These are phyloP conservation scores for Rossbeevera mucosa DNA, from an alignment of 768 basidiomycete species.

Conservation along the genomic window DNA sequence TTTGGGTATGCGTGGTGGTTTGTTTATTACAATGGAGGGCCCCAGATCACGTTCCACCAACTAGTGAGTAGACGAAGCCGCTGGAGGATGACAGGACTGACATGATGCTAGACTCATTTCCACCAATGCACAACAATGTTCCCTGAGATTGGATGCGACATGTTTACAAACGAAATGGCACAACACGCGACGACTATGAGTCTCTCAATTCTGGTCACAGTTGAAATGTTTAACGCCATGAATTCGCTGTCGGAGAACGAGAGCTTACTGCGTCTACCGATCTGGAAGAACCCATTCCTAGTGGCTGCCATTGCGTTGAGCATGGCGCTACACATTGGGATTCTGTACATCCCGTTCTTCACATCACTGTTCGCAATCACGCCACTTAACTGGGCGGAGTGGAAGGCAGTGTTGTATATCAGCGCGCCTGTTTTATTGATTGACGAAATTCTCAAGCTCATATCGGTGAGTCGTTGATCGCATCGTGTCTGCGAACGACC, in stretches of 20 bases:
- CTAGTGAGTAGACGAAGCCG: slow-evolving; percentile 54
- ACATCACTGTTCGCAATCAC: slow-evolving; percentile 86
- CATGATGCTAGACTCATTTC: slow-evolving; percentile 75
- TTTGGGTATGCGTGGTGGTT: slow-evolving; percentile 99
- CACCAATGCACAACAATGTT: slow-evolving; percentile 82
- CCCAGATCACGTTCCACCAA: slow-evolving; percentile 90
- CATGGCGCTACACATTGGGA: slow-evolving; percentile 91
- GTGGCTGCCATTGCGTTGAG: slow-evolving; percentile 85
- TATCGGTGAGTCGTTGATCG: slow-evolving; percentile 50
- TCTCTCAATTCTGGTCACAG: slow-evolving; percentile 90
- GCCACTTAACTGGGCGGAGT: slow-evolving; percentile 91
- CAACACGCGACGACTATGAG: slow-evolving; percentile 93
- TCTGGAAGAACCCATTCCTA: slow-evolving; percentile 94
- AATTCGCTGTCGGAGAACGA: slow-evolving; percentile 98
- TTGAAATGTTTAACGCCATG: slow-evolving; percentile 98
- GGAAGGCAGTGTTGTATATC: slow-evolving; percentile 87
- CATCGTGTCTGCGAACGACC: neutral
- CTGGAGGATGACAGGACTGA: slow-evolving; percentile 4
- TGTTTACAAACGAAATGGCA: slow-evolving; percentile 88
- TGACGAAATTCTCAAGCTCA: slow-evolving; percentile 86
- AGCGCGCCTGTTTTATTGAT: slow-evolving; percentile 85
- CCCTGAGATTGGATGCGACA: slow-evolving; percentile 89
- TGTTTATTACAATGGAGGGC: slow-evolving; percentile 82
- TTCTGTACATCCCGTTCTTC: slow-evolving; percentile 97
- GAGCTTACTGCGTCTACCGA: slow-evolving; percentile 77